Evolutionary conservation across 2,329 filamentous ascomycete genomes (phyloP), one percentile per base, ranked within the genome.

Genomic region (Colletotrichum eremochloae): DNA sequence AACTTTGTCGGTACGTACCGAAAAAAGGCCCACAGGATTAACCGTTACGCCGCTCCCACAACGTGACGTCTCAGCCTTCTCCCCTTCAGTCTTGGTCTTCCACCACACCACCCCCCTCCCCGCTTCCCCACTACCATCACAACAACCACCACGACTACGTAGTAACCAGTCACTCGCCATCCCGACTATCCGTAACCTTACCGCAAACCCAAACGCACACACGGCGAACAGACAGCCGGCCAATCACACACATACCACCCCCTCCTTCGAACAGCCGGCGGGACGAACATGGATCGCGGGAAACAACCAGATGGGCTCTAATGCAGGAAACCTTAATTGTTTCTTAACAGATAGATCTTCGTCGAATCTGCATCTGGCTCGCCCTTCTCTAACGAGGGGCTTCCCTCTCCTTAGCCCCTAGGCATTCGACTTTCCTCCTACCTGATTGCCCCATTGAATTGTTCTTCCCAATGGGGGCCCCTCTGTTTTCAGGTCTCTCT

Each of bases 251-350:
- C 48, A 11, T 42, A 42, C 64, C 24, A 24, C 1, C 24, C 24
- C 24, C 24, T 24, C 24, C 63, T 48, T 58, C 57, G 33, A 36
- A 48, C 42, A 46, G n/a, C 46, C 36, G 38, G 68, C 69, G 69
- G 69, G 65, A 72, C 65, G 69, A 72, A 72, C 69, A 64, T 72
- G 69, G 69, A 72, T 72, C 29, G 29, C 24, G 18, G 55, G 71
- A 73, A 73, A 73, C 67, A 73, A 71, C 67, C 71, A 66, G 67
- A 56, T 46, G 70, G 61, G 55, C 50, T 60, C 57, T 67, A 68
- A 67, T 63, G 68, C 71, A 74, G 55, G 68, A 74, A 74, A 72
- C 71, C 72, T 68, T 72, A 68, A 63, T 72, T 71, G 63, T 74
- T 74, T 74, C 68, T 63, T 55, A 31, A 46, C 36, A 58, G 63